Conservation (phyloP, 2,329 filamentous ascomycete species). For the Alternaria arborescens region DNA sequence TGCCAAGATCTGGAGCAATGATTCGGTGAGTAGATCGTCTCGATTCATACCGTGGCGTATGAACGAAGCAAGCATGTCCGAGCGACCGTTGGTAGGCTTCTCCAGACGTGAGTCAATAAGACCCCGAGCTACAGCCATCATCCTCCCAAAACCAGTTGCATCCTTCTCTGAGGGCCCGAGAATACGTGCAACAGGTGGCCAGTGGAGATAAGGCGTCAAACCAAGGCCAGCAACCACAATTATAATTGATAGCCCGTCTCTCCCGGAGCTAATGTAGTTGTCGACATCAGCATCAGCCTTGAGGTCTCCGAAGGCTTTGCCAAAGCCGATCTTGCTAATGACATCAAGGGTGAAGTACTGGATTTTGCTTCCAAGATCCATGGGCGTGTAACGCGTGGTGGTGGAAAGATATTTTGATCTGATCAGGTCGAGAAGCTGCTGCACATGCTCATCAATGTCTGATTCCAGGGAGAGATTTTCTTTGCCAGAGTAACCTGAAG, state of each 20-base stretch:
- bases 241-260: constrained; percentile 31
- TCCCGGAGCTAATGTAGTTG: constrained; percentile 54
- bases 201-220: constrained; percentile 23
- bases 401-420: constrained; percentile 53
- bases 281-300: constrained; percentile 58
- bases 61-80: constrained; percentile 64
- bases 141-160: constrained; percentile 31
- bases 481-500: constrained; percentile 61
- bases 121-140: constrained; percentile 29
- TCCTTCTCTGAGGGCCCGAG: constrained; percentile 45
- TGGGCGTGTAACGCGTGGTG: constrained; percentile 17
- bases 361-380: constrained; percentile 58
- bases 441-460: constrained; percentile 57
- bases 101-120: constrained; percentile 30
- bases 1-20: constrained; percentile 59
- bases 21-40: constrained; percentile 53
- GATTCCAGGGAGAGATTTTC: constrained; percentile 61
- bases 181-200: constrained; percentile 29
- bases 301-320: constrained; percentile 60
- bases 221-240: constrained; percentile 18
- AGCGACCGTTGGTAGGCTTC: constrained; percentile 54
- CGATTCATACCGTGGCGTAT: constrained; percentile 54
- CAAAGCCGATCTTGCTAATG: constrained; percentile 62
- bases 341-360: constrained; percentile 65
- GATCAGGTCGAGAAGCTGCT: constrained; percentile 58